phyloP scores from a whole-genome alignment of 345 rosid genomes.

The Hirschfeldia incana region DNA sequence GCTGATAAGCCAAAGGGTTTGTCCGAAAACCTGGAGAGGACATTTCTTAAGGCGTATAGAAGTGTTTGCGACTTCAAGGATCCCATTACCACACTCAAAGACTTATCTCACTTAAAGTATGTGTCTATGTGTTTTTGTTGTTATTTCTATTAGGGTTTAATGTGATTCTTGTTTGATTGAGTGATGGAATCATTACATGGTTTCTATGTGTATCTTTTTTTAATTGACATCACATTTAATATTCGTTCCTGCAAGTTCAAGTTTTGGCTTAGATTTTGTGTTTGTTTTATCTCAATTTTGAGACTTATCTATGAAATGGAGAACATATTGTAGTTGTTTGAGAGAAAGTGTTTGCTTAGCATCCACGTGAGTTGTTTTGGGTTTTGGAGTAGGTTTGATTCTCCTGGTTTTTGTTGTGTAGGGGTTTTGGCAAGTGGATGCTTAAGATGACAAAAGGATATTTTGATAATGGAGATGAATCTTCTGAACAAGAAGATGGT shows the following conservation, averaged over 20 bases:
- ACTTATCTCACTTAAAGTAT: constrained; percentile 74
- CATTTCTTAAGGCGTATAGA: constrained; percentile 59
- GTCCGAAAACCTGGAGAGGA: constrained; percentile 60
- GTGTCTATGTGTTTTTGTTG: not conserved
- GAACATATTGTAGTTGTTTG: not conserved
- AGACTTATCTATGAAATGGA: not conserved
- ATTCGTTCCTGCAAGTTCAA: not conserved
- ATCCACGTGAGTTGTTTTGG: too few species aligned
- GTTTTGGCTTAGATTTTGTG: not conserved
- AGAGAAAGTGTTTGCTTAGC: not conserved
- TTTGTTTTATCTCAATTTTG: not conserved
- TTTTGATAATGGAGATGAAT: constrained; percentile 47
- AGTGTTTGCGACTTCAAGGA: constrained; percentile 53
- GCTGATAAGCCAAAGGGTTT: constrained; percentile 69
- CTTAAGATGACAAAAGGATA: constrained; percentile 64
- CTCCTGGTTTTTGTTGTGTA: constrained; percentile 35
- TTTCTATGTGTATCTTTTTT: too few species aligned
- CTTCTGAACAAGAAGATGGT: constrained; percentile 62
- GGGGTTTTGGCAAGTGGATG: constrained; percentile 96
- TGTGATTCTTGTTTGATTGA: not conserved
- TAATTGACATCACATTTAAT: not conserved
- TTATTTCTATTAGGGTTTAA: not conserved
- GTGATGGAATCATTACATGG: not conserved
- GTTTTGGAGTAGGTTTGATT: constrained; percentile 8
- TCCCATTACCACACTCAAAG: constrained; percentile 68